phyloP scores from a whole-genome alignment of 495 filamentous ascomycete species.

The Aspergillus saccharolyticus region DNA sequence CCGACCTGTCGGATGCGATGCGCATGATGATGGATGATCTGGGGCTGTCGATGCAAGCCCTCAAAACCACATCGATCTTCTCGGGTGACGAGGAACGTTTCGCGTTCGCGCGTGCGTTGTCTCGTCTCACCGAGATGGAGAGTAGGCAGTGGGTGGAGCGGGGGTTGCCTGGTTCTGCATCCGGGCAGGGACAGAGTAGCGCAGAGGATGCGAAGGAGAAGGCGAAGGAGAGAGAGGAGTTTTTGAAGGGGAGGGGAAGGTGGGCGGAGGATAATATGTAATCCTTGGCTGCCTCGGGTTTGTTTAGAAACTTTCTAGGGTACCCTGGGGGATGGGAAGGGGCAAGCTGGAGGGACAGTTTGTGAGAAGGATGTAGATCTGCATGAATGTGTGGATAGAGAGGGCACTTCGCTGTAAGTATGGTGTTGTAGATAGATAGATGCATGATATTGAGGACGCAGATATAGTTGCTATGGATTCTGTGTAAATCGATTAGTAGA shows the following conservation, averaged over 20 bases:
- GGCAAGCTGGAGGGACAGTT: too few relatives aligned
- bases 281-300: neutral
- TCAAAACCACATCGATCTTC: constrained; percentile 85
- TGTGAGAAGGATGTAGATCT: too few relatives aligned
- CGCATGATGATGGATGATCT: constrained; percentile 90
- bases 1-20: constrained; percentile 74
- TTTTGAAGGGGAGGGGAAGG: constrained; percentile 58
- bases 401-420: too few relatives aligned
- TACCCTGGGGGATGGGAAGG: too few relatives aligned
- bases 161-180: constrained; percentile 70
- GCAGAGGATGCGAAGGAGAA: neutral
- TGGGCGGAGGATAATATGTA: constrained; percentile 74
- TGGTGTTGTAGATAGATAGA: too few relatives aligned
- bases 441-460: too few relatives aligned
- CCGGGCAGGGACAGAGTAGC: constrained; percentile 9
- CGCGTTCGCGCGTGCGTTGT: constrained; percentile 87
- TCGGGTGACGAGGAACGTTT: constrained; percentile 95
- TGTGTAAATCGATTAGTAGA: too few relatives aligned
- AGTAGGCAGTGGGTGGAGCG: constrained; percentile 91
- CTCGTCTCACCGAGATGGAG: constrained; percentile 85
- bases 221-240: constrained; percentile 51
- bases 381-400: too few relatives aligned
- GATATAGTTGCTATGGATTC: too few relatives aligned
- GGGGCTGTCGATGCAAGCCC: constrained; percentile 74
- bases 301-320: too few relatives aligned